A percentile compares a stretch with the other conserved stretches of the same genome.
phyloP scores from a whole-genome alignment of 495 filamentous ascomycete species.

The Aspergillus sparsus region DNA sequence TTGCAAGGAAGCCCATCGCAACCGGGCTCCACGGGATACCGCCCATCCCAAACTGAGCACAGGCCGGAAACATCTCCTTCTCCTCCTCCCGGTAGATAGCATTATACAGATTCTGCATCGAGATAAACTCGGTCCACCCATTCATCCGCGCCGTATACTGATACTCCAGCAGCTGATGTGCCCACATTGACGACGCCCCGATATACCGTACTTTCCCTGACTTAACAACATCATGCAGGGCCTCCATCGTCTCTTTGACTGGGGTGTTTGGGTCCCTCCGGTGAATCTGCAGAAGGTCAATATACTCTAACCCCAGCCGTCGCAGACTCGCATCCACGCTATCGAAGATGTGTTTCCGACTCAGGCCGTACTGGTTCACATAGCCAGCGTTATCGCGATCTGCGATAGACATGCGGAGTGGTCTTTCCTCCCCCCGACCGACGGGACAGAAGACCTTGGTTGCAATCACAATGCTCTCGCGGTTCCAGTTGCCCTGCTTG shows the following conservation, averaged over 20 bases:
- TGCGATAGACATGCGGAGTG: conserved; percentile 27
- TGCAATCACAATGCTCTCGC: conserved; percentile 73
- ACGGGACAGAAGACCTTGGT: conserved; percentile 60
- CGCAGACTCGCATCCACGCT: conserved; percentile 67
- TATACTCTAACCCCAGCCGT: conserved; percentile 64
- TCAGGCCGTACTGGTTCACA: conserved; percentile 53
- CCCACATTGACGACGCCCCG: conserved; percentile 67
- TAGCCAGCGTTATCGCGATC: conserved; percentile 28
- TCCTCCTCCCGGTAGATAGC: conserved; percentile 76
- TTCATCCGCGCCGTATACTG: conserved; percentile 64
- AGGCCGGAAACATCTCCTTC: conserved; percentile 72
- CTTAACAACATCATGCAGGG: conserved; percentile 67
- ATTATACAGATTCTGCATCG: conserved; percentile 77
- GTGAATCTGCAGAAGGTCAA: conserved; percentile 78
- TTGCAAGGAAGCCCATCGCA: conserved; percentile 47
- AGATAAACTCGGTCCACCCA: conserved; percentile 73
- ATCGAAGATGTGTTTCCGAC: conserved; percentile 66
- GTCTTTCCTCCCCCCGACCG: conserved; percentile 23
- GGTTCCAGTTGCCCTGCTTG: conserved; percentile 55
- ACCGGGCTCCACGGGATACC: conserved; percentile 57
- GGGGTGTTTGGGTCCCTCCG: conserved; percentile 53
- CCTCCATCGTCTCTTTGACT: conserved; percentile 71
- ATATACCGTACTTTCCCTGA: conserved; percentile 68
- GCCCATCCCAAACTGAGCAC: conserved; percentile 64
- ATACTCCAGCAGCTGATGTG: conserved; percentile 63